Conservation (phyloP, 2,329 filamentous ascomycete genomes). For the Scleromitrula shiraiana region DNA sequence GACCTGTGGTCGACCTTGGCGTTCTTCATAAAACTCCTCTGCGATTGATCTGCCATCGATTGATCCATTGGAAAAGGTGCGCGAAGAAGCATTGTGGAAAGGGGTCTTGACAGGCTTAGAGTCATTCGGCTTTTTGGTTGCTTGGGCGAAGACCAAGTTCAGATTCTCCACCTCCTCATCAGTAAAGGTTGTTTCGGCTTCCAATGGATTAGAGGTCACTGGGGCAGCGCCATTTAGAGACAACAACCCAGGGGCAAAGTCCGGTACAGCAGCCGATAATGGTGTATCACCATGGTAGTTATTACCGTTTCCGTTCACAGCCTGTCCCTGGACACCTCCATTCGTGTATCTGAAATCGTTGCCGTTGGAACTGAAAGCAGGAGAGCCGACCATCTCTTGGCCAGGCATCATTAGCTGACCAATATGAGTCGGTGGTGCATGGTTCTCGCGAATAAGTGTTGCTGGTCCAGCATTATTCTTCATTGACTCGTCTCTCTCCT, state of each 20-base stretch:
- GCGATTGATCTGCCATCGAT: constrained; percentile 45
- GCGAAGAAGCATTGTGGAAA: constrained; percentile 34
- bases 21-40: constrained; percentile 37
- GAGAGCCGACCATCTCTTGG: constrained; percentile 24
- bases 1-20: constrained; percentile 30
- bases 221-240: constrained; percentile 12
- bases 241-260: constrained; percentile 37
- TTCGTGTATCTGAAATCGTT: constrained; percentile 23
- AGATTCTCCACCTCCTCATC: constrained; percentile 45
- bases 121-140: constrained; percentile 32
- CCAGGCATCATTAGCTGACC: constrained; percentile 22
- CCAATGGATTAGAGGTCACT: constrained; percentile 19
- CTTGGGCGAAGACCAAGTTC: constrained; percentile 38
- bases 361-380: constrained; percentile 27
- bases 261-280: constrained; percentile 55
- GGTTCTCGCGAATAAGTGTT: constrained; percentile 24
- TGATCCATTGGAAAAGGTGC: constrained; percentile 48
- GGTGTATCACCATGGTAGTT: constrained; percentile 38
- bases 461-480: constrained; percentile 67
- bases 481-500: constrained; percentile 64
- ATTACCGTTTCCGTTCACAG: constrained; percentile 34
- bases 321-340: constrained; percentile 11
- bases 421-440: constrained; percentile 17
- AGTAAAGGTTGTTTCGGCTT: constrained; percentile 37
- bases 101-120: constrained; percentile 29